Base-by-base conservation (phyloP, 352 stramenopile species). In the Globisporangium emineosum region DNA sequence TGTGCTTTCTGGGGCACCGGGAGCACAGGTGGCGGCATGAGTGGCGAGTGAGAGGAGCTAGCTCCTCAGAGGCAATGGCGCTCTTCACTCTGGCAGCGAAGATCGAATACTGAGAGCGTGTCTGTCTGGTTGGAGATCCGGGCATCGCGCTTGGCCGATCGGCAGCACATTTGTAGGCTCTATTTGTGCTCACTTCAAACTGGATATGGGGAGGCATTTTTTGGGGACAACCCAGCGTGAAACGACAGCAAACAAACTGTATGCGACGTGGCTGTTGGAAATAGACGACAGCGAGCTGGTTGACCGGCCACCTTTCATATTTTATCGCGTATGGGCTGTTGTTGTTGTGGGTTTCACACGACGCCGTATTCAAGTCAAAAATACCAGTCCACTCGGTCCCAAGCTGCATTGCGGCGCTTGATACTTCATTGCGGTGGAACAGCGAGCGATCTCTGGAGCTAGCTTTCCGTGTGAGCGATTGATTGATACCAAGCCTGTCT, bases 1-100 rank as follows among this genome's bases (percentile, higher is more conserved):
- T 33, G 2, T 17, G 37, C 54, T 33, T 60, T 61, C 52, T 45
- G 37, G 37, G 37, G 9, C 19, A 66, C 32, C 17, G 30, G 40
- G 5, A 57, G 45, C 30, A 32, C 29, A 7, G 58, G 30, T 19
- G 58, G 43, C 5, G 45, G 3, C 58, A 64, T 64, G 9, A 21
- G 19, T 21, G 4, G 5, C 5, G 42, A 25, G 10, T 29, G 43
- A 29, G 43, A 29, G 0, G 3, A 30, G 8, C 19, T n/a, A 30
- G 47, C 47, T 25, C 47, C 32, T 30, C 37, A 45, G 15, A 45
- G 5, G 9, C 37, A 15, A 5, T 13, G 13, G 13, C 3, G 15
- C 15, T 45, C n/a, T 2, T n/a, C 37, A 9, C 37, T 43, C 23
- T 55, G 25, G 5, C 13, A 15, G 25, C 23, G 29, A 25, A 9